Conservation (phyloP, 2,329 filamentous ascomycete genomes). For the Phaeosphaeriaceae sp. region DNA sequence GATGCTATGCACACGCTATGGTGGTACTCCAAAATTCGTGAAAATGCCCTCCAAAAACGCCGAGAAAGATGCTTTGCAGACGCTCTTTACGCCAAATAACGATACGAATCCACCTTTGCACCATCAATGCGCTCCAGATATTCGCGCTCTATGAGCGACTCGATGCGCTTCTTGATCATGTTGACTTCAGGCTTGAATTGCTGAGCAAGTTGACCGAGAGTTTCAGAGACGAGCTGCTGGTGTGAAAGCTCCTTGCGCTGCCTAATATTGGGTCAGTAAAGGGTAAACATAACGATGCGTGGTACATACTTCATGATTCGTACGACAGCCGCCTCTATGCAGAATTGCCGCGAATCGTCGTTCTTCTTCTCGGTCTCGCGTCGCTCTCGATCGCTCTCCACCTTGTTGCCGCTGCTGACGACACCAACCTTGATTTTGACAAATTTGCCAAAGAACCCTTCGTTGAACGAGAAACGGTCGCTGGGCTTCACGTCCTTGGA, state of each 20-base stretch:
- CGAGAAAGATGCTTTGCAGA: background rate
- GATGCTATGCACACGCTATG: conserved; percentile 1
- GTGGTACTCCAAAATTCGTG: background rate
- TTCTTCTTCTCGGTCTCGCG: conserved; percentile 79
- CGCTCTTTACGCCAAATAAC: conserved; percentile 70
- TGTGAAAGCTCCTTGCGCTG: conserved; percentile 77
- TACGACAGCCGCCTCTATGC: conserved; percentile 79
- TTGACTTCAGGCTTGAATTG: conserved; percentile 79
- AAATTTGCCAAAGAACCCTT: conserved; percentile 79
- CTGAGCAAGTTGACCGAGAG: conserved; percentile 70
- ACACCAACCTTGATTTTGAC: conserved; percentile 90
- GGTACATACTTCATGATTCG: conserved; percentile 83
- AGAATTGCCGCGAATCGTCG: conserved; percentile 72
- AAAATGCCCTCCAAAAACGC: background rate
- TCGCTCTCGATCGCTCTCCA: conserved; percentile 74
- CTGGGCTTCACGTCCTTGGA: conserved; percentile 77
- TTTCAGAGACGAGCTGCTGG: conserved; percentile 73
- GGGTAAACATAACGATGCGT: background rate
- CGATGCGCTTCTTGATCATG: conserved; percentile 83
- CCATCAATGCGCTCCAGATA: conserved; percentile 80
- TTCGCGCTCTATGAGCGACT: conserved; percentile 77
- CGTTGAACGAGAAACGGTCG: conserved; percentile 84
- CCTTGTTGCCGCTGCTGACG: conserved; percentile 80
- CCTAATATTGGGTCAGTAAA: conserved; percentile 53
- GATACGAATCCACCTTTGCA: conserved; percentile 67